Evolutionary conservation across 169 alveolate genomes (phyloP).

Genomic region (Babesia microti): DNA sequence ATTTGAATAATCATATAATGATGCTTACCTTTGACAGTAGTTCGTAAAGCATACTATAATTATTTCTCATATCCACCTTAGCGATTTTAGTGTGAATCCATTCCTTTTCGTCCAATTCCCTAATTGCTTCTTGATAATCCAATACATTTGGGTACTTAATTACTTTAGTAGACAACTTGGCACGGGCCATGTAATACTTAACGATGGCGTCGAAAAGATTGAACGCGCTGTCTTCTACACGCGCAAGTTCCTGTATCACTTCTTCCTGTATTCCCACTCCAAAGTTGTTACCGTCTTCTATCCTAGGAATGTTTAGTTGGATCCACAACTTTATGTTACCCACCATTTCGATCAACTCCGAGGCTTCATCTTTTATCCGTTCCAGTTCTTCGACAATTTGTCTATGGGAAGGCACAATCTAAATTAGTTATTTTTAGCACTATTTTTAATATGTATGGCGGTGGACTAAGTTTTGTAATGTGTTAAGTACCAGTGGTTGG

Average conservation of each 20-base stretch:
- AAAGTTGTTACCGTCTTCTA: conserved; percentile 80
- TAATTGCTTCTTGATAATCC: conserved; percentile 73
- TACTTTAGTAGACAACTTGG: conserved; percentile 74
- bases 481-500: too few species aligned
- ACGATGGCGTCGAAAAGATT: conserved; percentile 69
- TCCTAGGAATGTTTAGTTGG: conserved; percentile 75
- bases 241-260: conserved; percentile 75
- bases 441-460: not conserved
- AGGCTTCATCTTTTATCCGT: conserved; percentile 64
- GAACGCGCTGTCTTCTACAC: conserved; percentile 78
- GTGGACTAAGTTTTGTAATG: not conserved
- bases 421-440: conserved; percentile 4
- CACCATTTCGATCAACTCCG: conserved; percentile 72
- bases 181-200: conserved; percentile 74
- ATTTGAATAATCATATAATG: not conserved
- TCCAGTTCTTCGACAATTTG: conserved; percentile 65
- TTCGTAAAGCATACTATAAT: conserved; percentile 76
- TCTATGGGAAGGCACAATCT: conserved; percentile 57
- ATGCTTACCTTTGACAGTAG: conserved; percentile 62
- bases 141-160: conserved; percentile 68
- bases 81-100: conserved; percentile 75
- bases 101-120: conserved; percentile 76
- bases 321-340: conserved; percentile 76
- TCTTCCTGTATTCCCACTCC: conserved; percentile 83
- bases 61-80: conserved; percentile 75